Percentiles rank a stretch among this genome's conserved stretches.
Conservation (phyloP, 2,329 filamentous ascomycete genomes). For the Fusarium falciforme region DNA sequence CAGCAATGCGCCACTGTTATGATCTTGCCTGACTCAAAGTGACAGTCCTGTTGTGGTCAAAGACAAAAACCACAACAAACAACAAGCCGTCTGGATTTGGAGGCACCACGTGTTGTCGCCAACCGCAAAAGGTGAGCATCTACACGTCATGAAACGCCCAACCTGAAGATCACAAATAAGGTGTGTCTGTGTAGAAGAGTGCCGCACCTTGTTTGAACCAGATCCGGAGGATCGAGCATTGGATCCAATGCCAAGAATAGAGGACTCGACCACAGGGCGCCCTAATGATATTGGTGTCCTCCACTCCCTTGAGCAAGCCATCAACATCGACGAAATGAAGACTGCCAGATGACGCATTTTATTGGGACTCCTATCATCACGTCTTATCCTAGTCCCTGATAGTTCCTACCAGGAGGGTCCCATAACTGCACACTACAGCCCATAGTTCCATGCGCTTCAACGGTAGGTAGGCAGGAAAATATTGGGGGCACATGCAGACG, state of each 20-base stretch:
- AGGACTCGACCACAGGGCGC: slow-evolving; percentile 2
- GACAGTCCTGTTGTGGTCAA: neutral
- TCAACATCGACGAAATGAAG: slow-evolving; percentile 5
- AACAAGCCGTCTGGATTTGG: neutral
- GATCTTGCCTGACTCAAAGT: neutral
- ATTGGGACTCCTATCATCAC: slow-evolving; percentile 24
- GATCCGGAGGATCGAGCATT: slow-evolving; percentile 25
- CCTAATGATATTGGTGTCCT: slow-evolving; percentile 2
- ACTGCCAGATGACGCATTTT: slow-evolving; percentile 29
- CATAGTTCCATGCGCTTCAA: neutral
- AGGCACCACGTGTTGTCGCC: slow-evolving; percentile 34
- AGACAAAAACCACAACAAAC: neutral
- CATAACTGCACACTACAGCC: neutral
- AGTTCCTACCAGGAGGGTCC: slow-evolving; percentile 18
- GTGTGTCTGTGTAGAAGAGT: slow-evolving; percentile 22
- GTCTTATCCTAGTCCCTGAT: neutral
- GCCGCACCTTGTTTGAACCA: slow-evolving; percentile 30
- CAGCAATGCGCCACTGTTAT: neutral
- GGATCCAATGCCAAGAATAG: slow-evolving; percentile 13
- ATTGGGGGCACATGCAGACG: neutral
- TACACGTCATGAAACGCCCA: slow-evolving; percentile 40
- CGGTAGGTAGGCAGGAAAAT: neutral
- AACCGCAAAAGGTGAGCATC: slow-evolving; percentile 8
- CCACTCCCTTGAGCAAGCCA: slow-evolving; percentile 9
- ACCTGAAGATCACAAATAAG: slow-evolving; percentile 18